Conservation (phyloP, 2,329 filamentous ascomycete genomes). For the Sclerotiophoma versabilis region DNA sequence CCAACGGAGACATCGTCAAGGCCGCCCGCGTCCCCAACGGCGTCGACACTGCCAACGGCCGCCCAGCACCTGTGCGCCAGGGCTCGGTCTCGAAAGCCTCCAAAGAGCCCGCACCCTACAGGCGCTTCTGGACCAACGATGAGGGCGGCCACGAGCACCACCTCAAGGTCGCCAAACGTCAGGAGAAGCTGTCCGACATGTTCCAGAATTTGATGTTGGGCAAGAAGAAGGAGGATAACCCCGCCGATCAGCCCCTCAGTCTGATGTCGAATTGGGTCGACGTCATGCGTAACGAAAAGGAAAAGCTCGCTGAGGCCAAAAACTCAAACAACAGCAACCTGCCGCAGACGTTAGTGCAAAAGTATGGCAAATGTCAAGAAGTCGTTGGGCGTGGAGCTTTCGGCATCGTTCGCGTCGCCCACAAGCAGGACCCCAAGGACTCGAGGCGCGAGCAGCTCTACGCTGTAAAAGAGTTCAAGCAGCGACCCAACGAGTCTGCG, state of each 20-base stretch:
- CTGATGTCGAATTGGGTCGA: constrained; percentile 97
- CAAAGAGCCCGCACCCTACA: constrained; percentile 43
- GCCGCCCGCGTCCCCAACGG: constrained; percentile 35
- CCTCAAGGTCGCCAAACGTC: constrained; percentile 85
- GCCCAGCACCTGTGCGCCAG: constrained; percentile 39
- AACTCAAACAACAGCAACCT: constrained; percentile 79
- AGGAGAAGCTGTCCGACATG: constrained; percentile 95
- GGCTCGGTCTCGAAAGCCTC: constrained; percentile 33
- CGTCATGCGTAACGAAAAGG: constrained; percentile 86
- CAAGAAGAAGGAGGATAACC: constrained; percentile 76
- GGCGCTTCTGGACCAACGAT: constrained; percentile 64
- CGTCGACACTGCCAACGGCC: constrained; percentile 27
- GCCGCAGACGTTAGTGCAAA: constrained; percentile 84
- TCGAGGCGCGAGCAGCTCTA: constrained; percentile 84
- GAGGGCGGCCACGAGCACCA: constrained; percentile 84
- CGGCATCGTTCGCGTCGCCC: constrained; percentile 95
- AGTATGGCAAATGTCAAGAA: constrained; percentile 98
- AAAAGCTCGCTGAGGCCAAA: constrained; percentile 75
- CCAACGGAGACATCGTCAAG: constrained; percentile 38
- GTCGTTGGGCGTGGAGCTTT: constrained; percentile 95
- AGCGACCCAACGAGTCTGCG: constrained; percentile 89
- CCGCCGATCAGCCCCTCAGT: constrained; percentile 81
- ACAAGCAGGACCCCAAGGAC: constrained; percentile 88
- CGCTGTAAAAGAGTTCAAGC: constrained; percentile 97
- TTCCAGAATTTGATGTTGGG: constrained; percentile 82